Evolutionary conservation across 2,329 filamentous ascomycete species (phyloP).

Genomic region (Salinomyces thailandicus): DNA sequence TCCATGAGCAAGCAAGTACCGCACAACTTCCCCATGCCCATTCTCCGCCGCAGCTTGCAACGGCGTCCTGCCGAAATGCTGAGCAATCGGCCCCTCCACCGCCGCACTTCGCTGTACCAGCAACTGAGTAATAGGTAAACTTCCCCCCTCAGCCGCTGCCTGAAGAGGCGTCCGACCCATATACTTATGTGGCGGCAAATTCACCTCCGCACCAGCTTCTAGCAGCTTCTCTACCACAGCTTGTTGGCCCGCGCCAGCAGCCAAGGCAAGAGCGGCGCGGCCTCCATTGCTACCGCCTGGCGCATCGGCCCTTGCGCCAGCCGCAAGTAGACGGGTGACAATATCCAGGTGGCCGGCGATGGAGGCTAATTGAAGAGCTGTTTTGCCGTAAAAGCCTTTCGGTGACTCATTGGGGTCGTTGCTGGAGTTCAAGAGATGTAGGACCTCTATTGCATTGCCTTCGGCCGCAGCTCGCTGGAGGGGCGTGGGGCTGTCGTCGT

Average conservation of each 20-base stretch:
- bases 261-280: slow-evolving; percentile 11
- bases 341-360: slow-evolving; percentile 10
- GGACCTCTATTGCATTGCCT: neutral
- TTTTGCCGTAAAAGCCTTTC: slow-evolving; percentile 16
- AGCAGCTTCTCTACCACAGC: slow-evolving; percentile 11
- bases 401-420: slow-evolving; percentile 9
- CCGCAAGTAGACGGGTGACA: slow-evolving; percentile 10
- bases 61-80: slow-evolving; percentile 10
- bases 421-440: neutral
- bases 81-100: slow-evolving; percentile 8
- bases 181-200: slow-evolving; percentile 10
- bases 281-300: slow-evolving; percentile 13
- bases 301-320: slow-evolving; percentile 11
- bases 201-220: slow-evolving; percentile 10
- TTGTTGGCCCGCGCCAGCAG: slow-evolving; percentile 10
- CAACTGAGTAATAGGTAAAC: slow-evolving; percentile 7
- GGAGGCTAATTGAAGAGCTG: slow-evolving; percentile 15
- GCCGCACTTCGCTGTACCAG: slow-evolving; percentile 10
- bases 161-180: slow-evolving; percentile 16
- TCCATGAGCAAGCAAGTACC: slow-evolving; percentile 8
- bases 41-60: slow-evolving; percentile 11
- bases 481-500: neutral
- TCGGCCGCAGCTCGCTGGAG: slow-evolving; percentile 2
- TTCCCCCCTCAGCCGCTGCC: slow-evolving; percentile 12
- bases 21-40: slow-evolving; percentile 9